Base-by-base conservation (phyloP, 331 rosid species). In the Rosa hybrid region DNA sequence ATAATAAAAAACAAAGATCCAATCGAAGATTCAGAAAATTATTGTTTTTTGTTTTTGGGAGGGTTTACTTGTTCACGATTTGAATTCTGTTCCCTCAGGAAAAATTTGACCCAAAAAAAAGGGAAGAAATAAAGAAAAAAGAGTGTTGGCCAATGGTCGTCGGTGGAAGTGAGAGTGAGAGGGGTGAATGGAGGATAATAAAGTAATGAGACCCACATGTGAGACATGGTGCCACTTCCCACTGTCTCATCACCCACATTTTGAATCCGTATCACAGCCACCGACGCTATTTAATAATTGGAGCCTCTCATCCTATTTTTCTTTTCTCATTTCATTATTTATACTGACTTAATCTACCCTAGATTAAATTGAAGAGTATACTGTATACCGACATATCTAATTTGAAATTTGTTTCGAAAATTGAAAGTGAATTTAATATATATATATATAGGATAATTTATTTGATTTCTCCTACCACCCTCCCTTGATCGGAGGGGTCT, bases 251-350 rank as follows among this genome's bases (percentile, higher is more conserved):
- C 67, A 2, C 12, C 23, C 71, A 38, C n/a, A 68, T 17, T 62
- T 77, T 64, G 64, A 48, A 64, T 64, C 62, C 21, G 64, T 17
- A 30, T 77, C 73, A 65, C 23, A 20, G 7, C 65, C 80, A 77
- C 80, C 80, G 74, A 77, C 80, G 51, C 80, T n/a, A n/a, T 13
- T 20, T 12, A 68, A 68, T 68, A 41, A 68, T 68, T 7, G 71
- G 38, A 18, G 39, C 1, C 13, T 4, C 39, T 34, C 7, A 9
- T 39, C 2, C 7, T 20, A 2, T 12, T 16, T 0, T 9, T 16
- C 1, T 27, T 5, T 57, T 34, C 39, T 34, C 39, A 57, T 20
- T 57, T 57, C 3, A 2, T n/a, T 57, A 3, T 34, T 3, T 34
- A 34, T 34, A 34, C 39, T 34, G 39, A 34, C 39, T 34, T 34